Base-by-base conservation (phyloP, 495 filamentous ascomycete species). In the Aspergillus sclerotiicarbonarius region DNA sequence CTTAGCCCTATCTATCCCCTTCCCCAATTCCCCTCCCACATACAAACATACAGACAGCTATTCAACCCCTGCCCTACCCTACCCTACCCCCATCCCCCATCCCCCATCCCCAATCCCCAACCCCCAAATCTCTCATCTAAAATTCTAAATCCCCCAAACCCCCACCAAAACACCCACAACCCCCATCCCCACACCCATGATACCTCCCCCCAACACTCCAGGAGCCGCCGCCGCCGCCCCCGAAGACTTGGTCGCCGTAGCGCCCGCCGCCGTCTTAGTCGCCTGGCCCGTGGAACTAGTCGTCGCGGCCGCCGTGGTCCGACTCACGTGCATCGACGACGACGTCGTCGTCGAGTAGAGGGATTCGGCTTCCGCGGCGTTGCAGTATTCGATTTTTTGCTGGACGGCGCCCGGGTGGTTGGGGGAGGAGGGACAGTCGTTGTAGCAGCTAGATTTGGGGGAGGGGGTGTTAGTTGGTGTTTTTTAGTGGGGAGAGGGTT, bases 371-470 rank as follows among this genome's bases (percentile, higher is more conserved):
- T 66, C 67, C 19, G 63, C 68, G 4, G 74, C 74, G 54, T 64
- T 59, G 35, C 74, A 77, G 63, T 72, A 73, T 25, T 65, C 62
- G 32, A 56, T 44, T 18, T 62, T 58, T n/a, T 61, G 63, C 43
- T 63, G 66, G 46, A 65, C 16, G 47, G 69, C 64, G 21, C 62
- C 60, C 56, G 58, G 48, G 33, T 60, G 61, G 41, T 57, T 67
- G 53, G 54, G 54, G 49, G 71, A 65, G 49, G 47, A 60, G 49
- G 74, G 73, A 51, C 74, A 77, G 54, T 74, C 73, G 59, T 72
- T 71, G 66, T 77, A 77, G 59, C 74, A 77, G 46, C 67, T 69
- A 9, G n/a, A n/a, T n/a, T n/a, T n/a, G n/a, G n/a, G n/a, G n/a
- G n/a, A n/a, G n/a, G n/a, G n/a, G n/a, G n/a, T n/a, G n/a, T n/a